Evolutionary conservation across 257 asterid species (phyloP).

Genomic region (Jacaranda copaia): DNA sequence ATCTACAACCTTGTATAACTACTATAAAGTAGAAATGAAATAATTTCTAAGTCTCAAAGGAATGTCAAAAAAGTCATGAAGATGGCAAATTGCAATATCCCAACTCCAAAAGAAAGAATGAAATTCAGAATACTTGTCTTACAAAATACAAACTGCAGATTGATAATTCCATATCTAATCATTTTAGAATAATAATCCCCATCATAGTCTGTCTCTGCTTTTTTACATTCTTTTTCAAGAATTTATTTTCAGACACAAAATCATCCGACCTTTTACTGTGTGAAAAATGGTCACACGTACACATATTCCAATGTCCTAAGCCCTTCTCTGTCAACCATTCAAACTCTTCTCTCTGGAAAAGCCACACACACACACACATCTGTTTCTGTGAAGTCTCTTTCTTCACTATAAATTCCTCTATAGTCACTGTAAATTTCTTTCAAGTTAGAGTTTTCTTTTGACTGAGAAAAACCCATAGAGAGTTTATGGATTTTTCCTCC

Average conservation of each 20-base stretch:
- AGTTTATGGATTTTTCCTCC: slow-evolving; percentile 29
- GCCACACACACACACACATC: background rate
- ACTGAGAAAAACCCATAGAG: no score
- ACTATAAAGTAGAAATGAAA: no score
- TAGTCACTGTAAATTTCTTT: no score
- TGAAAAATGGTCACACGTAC: background rate
- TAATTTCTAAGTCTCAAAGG: no score
- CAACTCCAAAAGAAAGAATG: background rate
- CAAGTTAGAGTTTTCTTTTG: background rate
- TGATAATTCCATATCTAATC: slow-evolving; percentile 37
- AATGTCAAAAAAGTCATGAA: background rate
- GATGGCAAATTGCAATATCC: background rate
- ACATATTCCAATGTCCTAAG: background rate
- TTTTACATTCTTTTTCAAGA: background rate
- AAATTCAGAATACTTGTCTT: background rate
- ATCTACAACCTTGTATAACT: no score
- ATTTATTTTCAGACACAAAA: background rate
- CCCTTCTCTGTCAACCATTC: background rate
- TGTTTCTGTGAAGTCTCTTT: background rate
- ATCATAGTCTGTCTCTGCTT: slow-evolving; percentile 46
- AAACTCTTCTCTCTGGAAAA: background rate
- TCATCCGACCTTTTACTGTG: background rate
- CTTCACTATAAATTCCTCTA: background rate
- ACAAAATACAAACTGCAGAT: background rate
- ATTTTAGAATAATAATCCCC: slow-evolving; percentile 63